A percentile compares a stretch with the other conserved stretches of the same genome.
Conservation (phyloP, 306 rosid genomes). For the Adenanthera pavonina region DNA sequence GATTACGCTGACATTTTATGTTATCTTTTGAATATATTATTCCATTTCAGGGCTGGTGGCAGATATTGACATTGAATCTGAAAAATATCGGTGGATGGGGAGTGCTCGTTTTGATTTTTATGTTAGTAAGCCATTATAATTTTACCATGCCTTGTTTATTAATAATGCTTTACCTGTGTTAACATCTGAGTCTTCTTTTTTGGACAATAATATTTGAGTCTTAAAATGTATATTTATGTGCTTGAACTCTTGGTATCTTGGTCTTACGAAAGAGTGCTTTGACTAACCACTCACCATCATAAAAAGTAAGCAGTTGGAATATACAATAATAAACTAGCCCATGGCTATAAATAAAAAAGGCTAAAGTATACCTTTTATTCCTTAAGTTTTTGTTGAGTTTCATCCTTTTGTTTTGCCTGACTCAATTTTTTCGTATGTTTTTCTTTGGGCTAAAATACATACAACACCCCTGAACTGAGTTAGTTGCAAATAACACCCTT, state of each 20-base stretch:
- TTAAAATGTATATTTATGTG: not conserved
- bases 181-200: not conserved
- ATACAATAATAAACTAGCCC: not conserved
- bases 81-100: slow-evolving; percentile 87
- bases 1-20: slow-evolving; percentile 14
- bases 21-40: slow-evolving; percentile 3
- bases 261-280: not conserved
- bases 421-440: too few species aligned
- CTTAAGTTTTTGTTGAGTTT: not conserved
- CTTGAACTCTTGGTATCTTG: slow-evolving; percentile 13
- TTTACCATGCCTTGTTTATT: slow-evolving; percentile 23
- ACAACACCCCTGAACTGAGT: too few species aligned
- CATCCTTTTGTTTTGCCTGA: too few species aligned
- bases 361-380: not conserved
- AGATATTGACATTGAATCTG: slow-evolving; percentile 85
- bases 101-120: slow-evolving; percentile 77
- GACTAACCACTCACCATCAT: not conserved
- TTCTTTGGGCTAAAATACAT: too few species aligned
- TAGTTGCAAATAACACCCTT: too few species aligned
- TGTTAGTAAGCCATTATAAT: slow-evolving; percentile 50
- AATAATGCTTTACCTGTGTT: slow-evolving; percentile 12
- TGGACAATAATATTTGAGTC: not conserved
- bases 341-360: not conserved
- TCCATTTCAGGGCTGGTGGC: slow-evolving; percentile 75
- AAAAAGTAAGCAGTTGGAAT: not conserved